phyloP scores from a whole-genome alignment of 163 green algal species.

The Scenedesmus sp. region DNA sequence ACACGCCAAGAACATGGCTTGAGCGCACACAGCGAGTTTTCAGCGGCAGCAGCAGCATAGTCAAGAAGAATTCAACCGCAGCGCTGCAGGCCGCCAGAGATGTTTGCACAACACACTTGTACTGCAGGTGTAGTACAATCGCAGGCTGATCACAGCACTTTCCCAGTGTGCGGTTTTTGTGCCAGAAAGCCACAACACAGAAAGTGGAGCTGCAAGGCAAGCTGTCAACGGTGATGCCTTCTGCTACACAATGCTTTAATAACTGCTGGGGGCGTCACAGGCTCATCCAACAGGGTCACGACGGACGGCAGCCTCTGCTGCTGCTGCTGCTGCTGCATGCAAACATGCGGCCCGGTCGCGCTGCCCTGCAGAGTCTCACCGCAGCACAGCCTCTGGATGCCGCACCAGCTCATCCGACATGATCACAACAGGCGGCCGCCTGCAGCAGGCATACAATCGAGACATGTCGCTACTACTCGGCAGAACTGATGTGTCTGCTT shows the following conservation, averaged over 20 bases:
- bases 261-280: background rate
- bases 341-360: background rate
- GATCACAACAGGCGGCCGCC: slow-evolving; percentile 72
- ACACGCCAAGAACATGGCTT: too few relatives aligned
- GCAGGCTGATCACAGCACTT: too few relatives aligned
- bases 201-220: too few relatives aligned
- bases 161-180: too few relatives aligned
- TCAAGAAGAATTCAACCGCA: background rate
- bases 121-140: too few relatives aligned
- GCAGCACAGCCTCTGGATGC: slow-evolving; percentile 73
- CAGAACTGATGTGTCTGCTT: too few relatives aligned
- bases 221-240: too few relatives aligned
- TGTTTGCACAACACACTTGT: too few relatives aligned
- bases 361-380: background rate
- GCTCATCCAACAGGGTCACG: background rate
- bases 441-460: slow-evolving; percentile 37
- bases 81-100: too few relatives aligned
- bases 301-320: background rate
- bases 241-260: too few relatives aligned
- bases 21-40: too few relatives aligned
- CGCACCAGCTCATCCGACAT: slow-evolving; percentile 80
- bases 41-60: background rate
- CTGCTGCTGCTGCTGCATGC: background rate
- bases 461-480: background rate
- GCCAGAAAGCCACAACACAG: too few relatives aligned